A percentile compares a stretch with the other conserved stretches of the same genome.
These are phyloP conservation scores for Spergularia marina DNA, from an alignment of 148 eudicot species.

Conservation along the genomic window DNA sequence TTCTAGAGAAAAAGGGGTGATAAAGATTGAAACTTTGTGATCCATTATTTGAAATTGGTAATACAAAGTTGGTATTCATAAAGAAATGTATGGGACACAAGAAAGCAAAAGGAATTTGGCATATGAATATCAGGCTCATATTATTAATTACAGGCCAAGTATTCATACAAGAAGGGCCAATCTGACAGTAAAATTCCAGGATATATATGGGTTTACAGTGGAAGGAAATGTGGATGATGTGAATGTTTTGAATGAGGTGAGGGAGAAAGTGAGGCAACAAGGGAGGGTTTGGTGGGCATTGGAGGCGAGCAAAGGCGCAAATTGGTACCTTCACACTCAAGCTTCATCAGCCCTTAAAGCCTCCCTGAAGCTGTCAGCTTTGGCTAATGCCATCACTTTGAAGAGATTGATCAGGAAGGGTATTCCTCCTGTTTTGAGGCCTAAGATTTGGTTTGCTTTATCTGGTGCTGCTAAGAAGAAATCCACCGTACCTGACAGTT, in stretches of 20 bases:
- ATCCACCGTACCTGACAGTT: conserved; percentile 88
- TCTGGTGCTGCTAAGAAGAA: conserved; percentile 99
- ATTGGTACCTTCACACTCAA: conserved; percentile 85
- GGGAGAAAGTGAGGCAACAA: conserved; percentile 87
- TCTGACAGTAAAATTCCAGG: conserved; percentile 85
- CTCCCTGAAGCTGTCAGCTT: conserved; percentile 66
- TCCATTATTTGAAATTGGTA: background rate
- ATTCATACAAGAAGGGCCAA: conserved; percentile 90
- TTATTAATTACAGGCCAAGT: conserved; percentile 84
- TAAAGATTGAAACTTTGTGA: conserved; percentile 16
- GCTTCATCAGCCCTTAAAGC: conserved; percentile 56
- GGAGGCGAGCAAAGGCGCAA: conserved; percentile 80
- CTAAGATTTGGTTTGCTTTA: conserved; percentile 82
- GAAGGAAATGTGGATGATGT: conserved; percentile 99
- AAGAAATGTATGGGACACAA: conserved; percentile 61
- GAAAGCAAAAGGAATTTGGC: conserved; percentile 46
- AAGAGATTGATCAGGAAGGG: conserved; percentile 87
- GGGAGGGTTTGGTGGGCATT: conserved; percentile 91
- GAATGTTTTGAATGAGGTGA: conserved; percentile 91
- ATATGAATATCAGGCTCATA: conserved; percentile 51
- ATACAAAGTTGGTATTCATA: background rate
- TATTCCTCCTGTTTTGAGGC: conserved; percentile 77
- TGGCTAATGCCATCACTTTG: conserved; percentile 69
- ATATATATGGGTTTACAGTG: conserved; percentile 79
- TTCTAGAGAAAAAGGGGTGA: background rate